Evolutionary conservation across 2,329 filamentous ascomycete species (phyloP), one percentile per base, ranked within the genome.

Genomic region (Botrytis sinoallii): DNA sequence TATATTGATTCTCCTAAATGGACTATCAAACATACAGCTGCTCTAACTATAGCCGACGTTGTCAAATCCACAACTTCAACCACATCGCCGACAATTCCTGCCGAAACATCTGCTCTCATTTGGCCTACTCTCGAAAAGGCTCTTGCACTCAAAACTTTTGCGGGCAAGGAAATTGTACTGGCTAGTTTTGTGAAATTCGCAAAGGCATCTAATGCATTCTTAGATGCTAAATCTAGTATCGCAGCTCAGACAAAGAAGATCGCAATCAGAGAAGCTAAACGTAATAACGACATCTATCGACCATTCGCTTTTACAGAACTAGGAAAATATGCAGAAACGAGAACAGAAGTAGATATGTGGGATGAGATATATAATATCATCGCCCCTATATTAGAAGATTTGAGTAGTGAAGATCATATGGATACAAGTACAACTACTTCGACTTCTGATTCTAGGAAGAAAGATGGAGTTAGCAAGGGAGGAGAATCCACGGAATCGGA

Each of bases 91-190:
- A 86, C 88, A 18, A 89, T 93, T 71, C 89, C 88, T 75, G 85
- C 87, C 29, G 80, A 85, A 4, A 89, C 90, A 59, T 85, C 93
- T 29, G 85, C 86, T 77, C 84, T 84, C 25, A 85, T 98, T 35
- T 99, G 95, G 95, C 93, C 93, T 0, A 88, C 91, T 2, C 86
- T 97, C 66, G 93, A 98, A 76, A 93, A 92, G 79, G 90, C 93
- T 1, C 84, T 98, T 59, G 88, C 90, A 3, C 90, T 97, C 20
- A 98, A 98, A 86, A 97, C 95, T 0, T 99, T 97, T 86, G 88
- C 92, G 0, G 94, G 94, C 35, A 99, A 99, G 81, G 94, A 98
- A 83, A 90, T 90, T 77, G 88, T 99, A 46, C 85, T 98, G 4
- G 87, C 90, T 61, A 91, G 93, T 9, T 94, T 96, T 81, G 91